Evolutionary conservation across 768 basidiomycete genomes (phyloP).

Genomic region (Tulasnella sp.): DNA sequence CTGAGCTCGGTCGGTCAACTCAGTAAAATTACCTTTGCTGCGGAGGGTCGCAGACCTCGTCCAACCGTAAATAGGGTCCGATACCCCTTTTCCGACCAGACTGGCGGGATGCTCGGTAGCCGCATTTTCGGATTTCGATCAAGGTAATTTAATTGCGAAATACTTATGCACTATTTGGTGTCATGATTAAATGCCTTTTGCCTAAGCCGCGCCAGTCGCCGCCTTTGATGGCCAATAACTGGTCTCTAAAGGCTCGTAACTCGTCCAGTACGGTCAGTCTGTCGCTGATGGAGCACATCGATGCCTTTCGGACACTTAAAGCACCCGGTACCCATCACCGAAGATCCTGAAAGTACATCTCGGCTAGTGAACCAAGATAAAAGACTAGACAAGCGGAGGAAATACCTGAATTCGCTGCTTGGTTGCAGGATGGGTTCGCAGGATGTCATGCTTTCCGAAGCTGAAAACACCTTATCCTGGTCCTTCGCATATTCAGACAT

Average conservation of each 20-base stretch:
- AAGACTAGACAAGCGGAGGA: not conserved
- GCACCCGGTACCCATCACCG: conserved; percentile 46
- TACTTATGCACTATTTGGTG: too few relatives aligned
- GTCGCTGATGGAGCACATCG: not conserved
- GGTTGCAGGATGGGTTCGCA: conserved; percentile 73
- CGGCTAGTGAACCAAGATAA: not conserved
- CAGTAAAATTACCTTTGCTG: too few relatives aligned
- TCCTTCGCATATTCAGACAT: conserved; percentile 44
- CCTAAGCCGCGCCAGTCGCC: too few relatives aligned
- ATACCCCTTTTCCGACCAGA: too few relatives aligned
- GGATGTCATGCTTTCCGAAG: conserved; percentile 38
- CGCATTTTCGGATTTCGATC: too few relatives aligned
- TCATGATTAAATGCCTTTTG: too few relatives aligned
- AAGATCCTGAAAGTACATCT: conserved; percentile 31
- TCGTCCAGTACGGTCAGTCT: not conserved
- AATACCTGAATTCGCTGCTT: conserved; percentile 59
- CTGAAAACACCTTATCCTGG: conserved; percentile 14
- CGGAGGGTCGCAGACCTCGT: too few relatives aligned
- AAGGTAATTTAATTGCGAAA: too few relatives aligned
- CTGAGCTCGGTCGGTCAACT: too few relatives aligned
- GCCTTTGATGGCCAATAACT: too few relatives aligned
- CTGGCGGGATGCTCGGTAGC: too few relatives aligned
- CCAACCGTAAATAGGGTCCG: too few relatives aligned
- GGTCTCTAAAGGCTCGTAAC: not conserved
- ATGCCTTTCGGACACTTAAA: conserved; percentile 36